Base-by-base conservation (phyloP, 371 early-diverging fungal genomes). In the Mucor lusitanicus region DNA sequence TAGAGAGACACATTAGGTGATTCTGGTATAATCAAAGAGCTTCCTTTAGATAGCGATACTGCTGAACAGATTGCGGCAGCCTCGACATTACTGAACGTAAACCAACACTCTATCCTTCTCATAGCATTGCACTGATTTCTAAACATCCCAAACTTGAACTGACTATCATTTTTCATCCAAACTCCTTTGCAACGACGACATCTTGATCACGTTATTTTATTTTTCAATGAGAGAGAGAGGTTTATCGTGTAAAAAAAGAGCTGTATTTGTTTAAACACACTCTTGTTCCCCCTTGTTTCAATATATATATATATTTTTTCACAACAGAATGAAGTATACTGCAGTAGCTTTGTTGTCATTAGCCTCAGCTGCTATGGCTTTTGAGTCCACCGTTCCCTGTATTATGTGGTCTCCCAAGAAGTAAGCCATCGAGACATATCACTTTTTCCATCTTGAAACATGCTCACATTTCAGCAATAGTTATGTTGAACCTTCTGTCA, bases 361-460 rank as follows among this genome's bases (percentile, higher is more conserved):
- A 28, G 67, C 63, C 2, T 72, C 74, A n/a, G 53, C 70, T 50
- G 74, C 67, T 17, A 39, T 69, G 27, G 77, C 77, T n/a, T 77
- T 74, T 66, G 77, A 77, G 53, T 58, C 63, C 32, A 77, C 74
- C 25, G 77, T 74, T 3, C 77, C 77, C 23, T 74, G 71, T 61
- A 30, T 77, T n/a, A 62, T 74, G 55, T 77, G 77, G 77, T 77
- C 77, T 27, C 77, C 74, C 28, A 74, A 72, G 60, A 67, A 71
- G 77, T 77, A 68, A 64, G 55, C 17, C 13, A 50, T 50, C 50
- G 8, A 50, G 50, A 50, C 25, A 25, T 50, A 19, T 5, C 46
- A 42, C 11, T 46, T 12, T 23, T 23, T 50, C 8, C 25, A 23
- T 3, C n/a, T 19, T 6, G 44, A 19, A 44, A 19, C n/a, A 44